These are phyloP conservation scores for Pleurotus pulmonarius DNA, from an alignment of 768 basidiomycete species.

Conservation along the genomic window DNA sequence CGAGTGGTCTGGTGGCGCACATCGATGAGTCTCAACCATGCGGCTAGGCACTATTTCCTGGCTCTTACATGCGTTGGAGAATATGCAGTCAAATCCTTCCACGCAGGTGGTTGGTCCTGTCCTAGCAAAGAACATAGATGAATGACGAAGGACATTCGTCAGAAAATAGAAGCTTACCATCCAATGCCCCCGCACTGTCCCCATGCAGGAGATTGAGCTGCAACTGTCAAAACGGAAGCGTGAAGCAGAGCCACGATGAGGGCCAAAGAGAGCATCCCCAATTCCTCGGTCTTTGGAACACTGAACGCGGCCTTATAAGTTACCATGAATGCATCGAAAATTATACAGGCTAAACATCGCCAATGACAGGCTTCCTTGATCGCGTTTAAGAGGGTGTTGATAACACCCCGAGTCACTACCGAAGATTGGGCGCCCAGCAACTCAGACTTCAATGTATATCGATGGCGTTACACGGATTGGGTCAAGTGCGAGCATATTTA, in stretches of 20 bases:
- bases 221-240: constrained; percentile 3
- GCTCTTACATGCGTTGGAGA: constrained; percentile 32
- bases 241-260: neutral
- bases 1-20: constrained; percentile 39
- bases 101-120: constrained; percentile 39
- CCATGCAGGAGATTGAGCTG: constrained; percentile 36
- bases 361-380: neutral
- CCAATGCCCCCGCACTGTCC: constrained; percentile 40
- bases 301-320: neutral
- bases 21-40: neutral
- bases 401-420: neutral
- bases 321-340: neutral
- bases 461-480: neutral
- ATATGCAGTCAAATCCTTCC: constrained; percentile 38
- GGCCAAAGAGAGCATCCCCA: neutral
- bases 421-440: neutral
- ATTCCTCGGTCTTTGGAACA: neutral
- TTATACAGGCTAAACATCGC: neutral
- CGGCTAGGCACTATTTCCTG: neutral
- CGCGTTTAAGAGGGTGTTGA: neutral
- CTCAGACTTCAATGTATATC: neutral
- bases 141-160: neutral
- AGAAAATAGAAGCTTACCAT: constrained; percentile 22
- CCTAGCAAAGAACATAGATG: constrained; percentile 19
- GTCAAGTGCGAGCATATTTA: neutral